A percentile compares a stretch with the other conserved stretches of the same genome.
phyloP scores from a whole-genome alignment of 2,329 filamentous ascomycete genomes.

The Penicillium brasilianum region DNA sequence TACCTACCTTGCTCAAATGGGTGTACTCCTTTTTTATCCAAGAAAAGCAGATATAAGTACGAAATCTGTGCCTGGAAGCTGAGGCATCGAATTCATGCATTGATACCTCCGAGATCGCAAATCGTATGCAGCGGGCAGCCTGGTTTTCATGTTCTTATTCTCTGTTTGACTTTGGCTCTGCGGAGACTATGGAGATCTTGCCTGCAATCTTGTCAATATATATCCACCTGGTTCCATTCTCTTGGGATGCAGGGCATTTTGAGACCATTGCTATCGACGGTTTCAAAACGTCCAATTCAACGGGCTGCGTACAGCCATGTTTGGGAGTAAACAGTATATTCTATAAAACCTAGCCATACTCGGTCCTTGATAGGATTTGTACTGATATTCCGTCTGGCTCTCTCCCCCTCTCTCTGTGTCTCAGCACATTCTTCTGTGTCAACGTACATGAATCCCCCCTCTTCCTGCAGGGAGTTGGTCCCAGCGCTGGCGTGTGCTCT shows the following conservation, averaged over 20 bases:
- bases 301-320: background rate
- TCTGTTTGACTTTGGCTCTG: background rate
- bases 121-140: background rate
- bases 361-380: background rate
- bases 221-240: background rate
- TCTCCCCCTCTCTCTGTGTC: too few species aligned
- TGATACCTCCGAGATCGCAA: background rate
- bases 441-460: background rate
- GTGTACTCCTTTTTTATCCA: background rate
- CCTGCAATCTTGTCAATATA: background rate
- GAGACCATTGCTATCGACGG: background rate
- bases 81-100: slow-evolving; percentile 18
- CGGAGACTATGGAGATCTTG: background rate
- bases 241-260: background rate
- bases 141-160: background rate
- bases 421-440: background rate
- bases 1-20: background rate
- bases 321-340: too few species aligned
- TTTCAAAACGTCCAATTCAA: background rate
- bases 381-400: background rate
- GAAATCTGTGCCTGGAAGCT: slow-evolving; percentile 11
- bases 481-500: slow-evolving; percentile 5
- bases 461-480: slow-evolving; percentile 5
- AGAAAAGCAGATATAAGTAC: background rate
- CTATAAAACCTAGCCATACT: background rate